These are phyloP conservation scores for Yamagishiella unicocca DNA, from an alignment of 139 green algal species.

Conservation along the genomic window DNA sequence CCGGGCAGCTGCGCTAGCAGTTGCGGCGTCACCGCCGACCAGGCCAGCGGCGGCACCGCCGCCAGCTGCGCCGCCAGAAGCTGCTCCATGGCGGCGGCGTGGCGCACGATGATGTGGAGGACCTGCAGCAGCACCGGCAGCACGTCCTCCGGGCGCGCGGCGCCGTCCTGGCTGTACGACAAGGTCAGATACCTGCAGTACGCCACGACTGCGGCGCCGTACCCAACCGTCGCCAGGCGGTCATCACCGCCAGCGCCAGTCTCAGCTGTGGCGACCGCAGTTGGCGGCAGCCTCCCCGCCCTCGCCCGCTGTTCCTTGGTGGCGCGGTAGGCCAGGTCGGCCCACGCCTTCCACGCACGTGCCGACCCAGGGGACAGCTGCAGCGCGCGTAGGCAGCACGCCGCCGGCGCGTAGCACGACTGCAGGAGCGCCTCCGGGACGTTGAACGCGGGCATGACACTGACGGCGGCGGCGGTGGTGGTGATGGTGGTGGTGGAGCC, in stretches of 20 bases:
- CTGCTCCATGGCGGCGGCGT: slow-evolving; percentile 41
- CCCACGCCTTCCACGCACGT: slow-evolving; percentile 48
- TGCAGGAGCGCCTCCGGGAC: slow-evolving; percentile 27
- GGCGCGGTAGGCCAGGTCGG: slow-evolving; percentile 35
- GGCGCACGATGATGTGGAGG: slow-evolving; percentile 54
- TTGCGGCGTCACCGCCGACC: slow-evolving; percentile 70
- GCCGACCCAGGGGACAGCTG: neutral
- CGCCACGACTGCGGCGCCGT: slow-evolving; percentile 47
- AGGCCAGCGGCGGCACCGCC: slow-evolving; percentile 55
- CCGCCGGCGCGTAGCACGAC: neutral
- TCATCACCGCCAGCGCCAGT: neutral
- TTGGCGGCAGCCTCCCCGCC: neutral
- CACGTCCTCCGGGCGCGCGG: slow-evolving; percentile 42
- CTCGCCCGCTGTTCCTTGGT: slow-evolving; percentile 12
- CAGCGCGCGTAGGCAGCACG: slow-evolving; percentile 23
- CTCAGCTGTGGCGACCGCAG: neutral
- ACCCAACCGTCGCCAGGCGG: neutral
- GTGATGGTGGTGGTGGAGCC: neutral
- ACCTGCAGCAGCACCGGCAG: slow-evolving; percentile 64
- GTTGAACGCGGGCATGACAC: neutral
- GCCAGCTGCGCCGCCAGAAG: slow-evolving; percentile 47
- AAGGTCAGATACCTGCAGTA: slow-evolving; percentile 60
- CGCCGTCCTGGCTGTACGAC: slow-evolving; percentile 9
- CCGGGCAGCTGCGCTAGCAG: slow-evolving; percentile 69
- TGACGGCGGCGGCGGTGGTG: neutral